Evolutionary conservation across 1,139 yeast genomes (phyloP), one percentile per base, ranked within the genome.

Genomic region (Kodamaea plutei): DNA sequence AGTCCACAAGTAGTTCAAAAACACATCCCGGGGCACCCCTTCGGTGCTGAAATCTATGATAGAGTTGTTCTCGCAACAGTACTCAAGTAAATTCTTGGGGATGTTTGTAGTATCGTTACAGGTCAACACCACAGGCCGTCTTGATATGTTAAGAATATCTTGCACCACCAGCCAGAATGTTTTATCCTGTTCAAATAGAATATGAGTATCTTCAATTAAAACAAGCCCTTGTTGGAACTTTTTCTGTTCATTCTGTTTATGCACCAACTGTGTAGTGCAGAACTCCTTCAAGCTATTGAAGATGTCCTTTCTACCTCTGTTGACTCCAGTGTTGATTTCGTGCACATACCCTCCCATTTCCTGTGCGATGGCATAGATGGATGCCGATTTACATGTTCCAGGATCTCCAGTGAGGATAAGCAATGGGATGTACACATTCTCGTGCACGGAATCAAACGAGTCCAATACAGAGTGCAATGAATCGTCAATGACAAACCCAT

Each of bases 131-230:
- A 91, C 73, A 0, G 98, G 97, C 29, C 96, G 63, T 44, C 89
- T 69, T 0, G 94, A 75, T 18, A 76, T 73, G 23, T 70, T 65
- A 22, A 87, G 58, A 10, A 87, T 66, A 36, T 76, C 80, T 29
- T 72, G 75, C 3, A 88, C 71, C 2, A 81, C 79, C 2, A 66
- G 52, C 96, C 97, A 91, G 48, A 91, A 89, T 1, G 78, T 76
- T 41, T 70, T 73, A 44, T 88, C 96, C 29, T 78, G 84, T 37
- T 82, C 91, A 47, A 82, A 87, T 17, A 89, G 54, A 9, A 85
- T 64, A 52, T 91, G 96, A 16, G 84, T 89, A 45, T 91, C 96
- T 46, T 89, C 96, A 33, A 91, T 66, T 21, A 91, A 56, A 3
- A 91, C 79, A 6, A 88, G 60, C 5, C 91, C 88, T 34, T 76